Evolutionary conservation across 345 rosid genomes (phyloP).

Genomic region (Kandelia obovata): DNA sequence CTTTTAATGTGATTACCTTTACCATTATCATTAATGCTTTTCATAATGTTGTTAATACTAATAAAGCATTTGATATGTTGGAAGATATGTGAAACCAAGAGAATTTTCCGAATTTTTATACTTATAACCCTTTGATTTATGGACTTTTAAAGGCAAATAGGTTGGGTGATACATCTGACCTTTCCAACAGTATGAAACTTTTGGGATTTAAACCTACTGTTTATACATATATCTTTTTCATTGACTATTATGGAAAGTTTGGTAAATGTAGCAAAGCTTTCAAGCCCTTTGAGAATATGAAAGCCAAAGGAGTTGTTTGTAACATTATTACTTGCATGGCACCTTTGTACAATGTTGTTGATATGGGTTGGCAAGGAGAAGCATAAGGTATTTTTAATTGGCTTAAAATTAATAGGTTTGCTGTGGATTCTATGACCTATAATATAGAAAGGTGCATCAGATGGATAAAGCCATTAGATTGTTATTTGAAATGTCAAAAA

Average conservation of each 20-base stretch:
- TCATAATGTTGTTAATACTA: conserved; percentile 57
- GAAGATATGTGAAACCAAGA: conserved; percentile 64
- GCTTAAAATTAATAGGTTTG: conserved; percentile 57
- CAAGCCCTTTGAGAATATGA: conserved; percentile 78
- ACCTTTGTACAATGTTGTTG: conserved; percentile 74
- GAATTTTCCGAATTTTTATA: conserved; percentile 68
- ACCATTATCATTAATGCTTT: conserved; percentile 73
- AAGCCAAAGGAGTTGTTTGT: conserved; percentile 67
- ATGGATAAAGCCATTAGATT: conserved; percentile 75
- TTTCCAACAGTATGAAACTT: conserved; percentile 60
- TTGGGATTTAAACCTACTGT: conserved; percentile 67
- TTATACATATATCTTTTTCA: conserved; percentile 74
- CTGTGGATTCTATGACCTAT: conserved; percentile 72
- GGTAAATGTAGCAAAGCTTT: conserved; percentile 62
- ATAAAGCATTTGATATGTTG: conserved; percentile 59
- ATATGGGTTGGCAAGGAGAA: conserved; percentile 58
- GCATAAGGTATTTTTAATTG: conserved; percentile 67
- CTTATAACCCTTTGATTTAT: conserved; percentile 74
- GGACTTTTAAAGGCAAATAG: conserved; percentile 61
- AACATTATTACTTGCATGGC: conserved; percentile 83
- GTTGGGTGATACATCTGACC: conserved; percentile 56
- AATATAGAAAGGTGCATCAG: conserved; percentile 66
- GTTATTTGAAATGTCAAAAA: conserved; percentile 68
- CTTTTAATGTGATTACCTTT: conserved; percentile 73
- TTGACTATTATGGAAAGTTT: conserved; percentile 83